Base-by-base conservation (phyloP, 768 basidiomycete species). In the Agaricus sinodeliciosus region DNA sequence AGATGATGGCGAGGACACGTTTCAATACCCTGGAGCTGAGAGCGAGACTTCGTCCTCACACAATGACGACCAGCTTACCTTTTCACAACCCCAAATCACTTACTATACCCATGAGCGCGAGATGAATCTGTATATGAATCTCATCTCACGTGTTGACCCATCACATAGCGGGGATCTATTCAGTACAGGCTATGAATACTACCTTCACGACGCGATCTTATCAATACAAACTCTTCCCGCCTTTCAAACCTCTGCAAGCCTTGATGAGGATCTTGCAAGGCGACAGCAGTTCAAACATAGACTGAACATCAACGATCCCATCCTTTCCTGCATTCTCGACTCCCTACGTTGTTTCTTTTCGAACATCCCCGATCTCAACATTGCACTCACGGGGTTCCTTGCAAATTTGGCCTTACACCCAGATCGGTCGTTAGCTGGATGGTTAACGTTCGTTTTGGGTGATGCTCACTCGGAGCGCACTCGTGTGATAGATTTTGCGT, bases 141-240 rank as follows among this genome's bases (percentile, higher is more conserved):
- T 90, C 1, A 81, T 94, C 15, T 87, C 86, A n/a, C 80, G 85
- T 13, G 76, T 89, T 15, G 84, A 90, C 59, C 85, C 85, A 25
- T 77, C 78, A 15, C 82, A 87, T 59, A 75, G 72, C 56, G 78
- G 76, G 36, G 84, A 88, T 57, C 78, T 75, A 13, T 90, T 91
- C 71, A 91, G 89, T 64, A 91, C 90, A 3, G 85, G 87, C 19
- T 90, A 91, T 56, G 85, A 89, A 41, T 83, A 88, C 59, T 94
- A 93, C 66, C 76, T 93, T 31, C 75, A 76, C 25, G 91, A 93
- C 58, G 90, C 89, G 6, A 66, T 91, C 15, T 59, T 76, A 27
- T 74, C 80, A 9, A 84, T 91, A 46, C 83, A 87, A 63, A 72
- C 68, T 48, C 86, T 89, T 57, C 69, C 75, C 4, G 81, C 80